Base-by-base conservation (phyloP, 2,329 filamentous ascomycete genomes). In the Penicillium sp. region DNA sequence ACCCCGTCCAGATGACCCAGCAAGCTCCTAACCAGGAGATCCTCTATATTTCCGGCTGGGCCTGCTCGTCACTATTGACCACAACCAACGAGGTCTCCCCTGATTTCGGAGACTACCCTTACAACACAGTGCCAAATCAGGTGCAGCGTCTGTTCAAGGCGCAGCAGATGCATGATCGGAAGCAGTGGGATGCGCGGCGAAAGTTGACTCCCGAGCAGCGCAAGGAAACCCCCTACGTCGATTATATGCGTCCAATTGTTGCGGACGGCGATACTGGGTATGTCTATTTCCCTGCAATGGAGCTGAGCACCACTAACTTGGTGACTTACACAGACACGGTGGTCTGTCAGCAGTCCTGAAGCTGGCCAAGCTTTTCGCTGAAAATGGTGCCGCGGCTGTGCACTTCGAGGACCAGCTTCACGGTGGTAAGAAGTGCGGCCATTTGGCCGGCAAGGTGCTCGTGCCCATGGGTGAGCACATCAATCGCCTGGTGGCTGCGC, bases 1-100 rank as follows among this genome's bases (percentile, higher is more conserved):
- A 99, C 73, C 95, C 95, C n/a, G 88, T 98, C 11, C 95, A 99
- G 80, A 98, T 99, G 95, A 96, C 95, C 51, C 95, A 99, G 77
- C 95, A 98, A 81, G 95, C 95, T 15, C 86, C 91, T 5, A 91
- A 98, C 79, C 95, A 98, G 75, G 94, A 99, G 76, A 90, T 97
- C 17, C 84, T 99, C 48, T 99, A 99, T 78, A 84, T 99, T 63
- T 97, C 93, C 0, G 95, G 95, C 63, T 99, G 95, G 95, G 95
- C 95, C 5, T 98, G 95, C 79, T 98, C 94, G 0, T 94, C 92
- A 0, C 86, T 96, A 20, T 82, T 99, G 48, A 98, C 94, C 4
- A 89, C 88, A 10, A 98, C 95, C 39, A 98, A 99, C 79, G 95
- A 99, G 76, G 95, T 99, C 31, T 97, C 92, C 0, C 91, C 95